Conservation (phyloP, 169 alveolate genomes). For the Plasmodium ovale region DNA sequence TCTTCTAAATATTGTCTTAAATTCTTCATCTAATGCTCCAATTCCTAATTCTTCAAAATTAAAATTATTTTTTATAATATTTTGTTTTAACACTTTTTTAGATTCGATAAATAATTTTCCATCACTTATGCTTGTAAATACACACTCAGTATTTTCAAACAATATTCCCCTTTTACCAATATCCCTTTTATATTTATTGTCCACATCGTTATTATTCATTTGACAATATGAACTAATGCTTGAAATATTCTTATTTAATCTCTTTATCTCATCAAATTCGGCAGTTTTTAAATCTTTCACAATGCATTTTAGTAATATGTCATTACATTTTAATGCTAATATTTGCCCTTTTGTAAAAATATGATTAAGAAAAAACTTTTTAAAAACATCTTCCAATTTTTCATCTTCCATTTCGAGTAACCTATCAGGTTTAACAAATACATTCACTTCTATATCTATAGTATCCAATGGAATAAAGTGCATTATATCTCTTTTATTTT, state of each 20-base stretch:
- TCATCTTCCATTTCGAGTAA: constrained; percentile 76
- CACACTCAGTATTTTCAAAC: constrained; percentile 67
- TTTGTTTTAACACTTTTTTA: constrained; percentile 77
- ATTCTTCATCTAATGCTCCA: constrained; percentile 95
- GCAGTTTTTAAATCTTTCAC: constrained; percentile 75
- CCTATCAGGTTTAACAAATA: constrained; percentile 78
- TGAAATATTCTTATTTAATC: constrained; percentile 6
- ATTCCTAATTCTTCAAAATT: constrained; percentile 94
- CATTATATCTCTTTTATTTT: constrained; percentile 67
- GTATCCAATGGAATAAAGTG: constrained; percentile 78
- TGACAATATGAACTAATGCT: constrained; percentile 21
- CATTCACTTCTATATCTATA: constrained; percentile 75
- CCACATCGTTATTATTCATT: constrained; percentile 7
- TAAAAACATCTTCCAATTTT: constrained; percentile 48
- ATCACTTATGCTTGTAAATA: constrained; percentile 74
- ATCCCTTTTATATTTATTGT: not conserved
- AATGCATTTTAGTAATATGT: constrained; percentile 69
- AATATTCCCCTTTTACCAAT: constrained; percentile 32
- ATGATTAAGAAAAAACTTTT: constrained; percentile 72
- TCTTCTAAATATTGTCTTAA: constrained; percentile 98
- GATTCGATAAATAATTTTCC: constrained; percentile 78
- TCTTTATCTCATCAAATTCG: constrained; percentile 56
- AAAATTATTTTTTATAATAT: constrained; percentile 89
- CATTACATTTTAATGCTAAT: constrained; percentile 77
- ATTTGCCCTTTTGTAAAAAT: constrained; percentile 78